Conservation (phyloP, 1,284 basidiomycete genomes). For the Cryptococcus sp. region DNA sequence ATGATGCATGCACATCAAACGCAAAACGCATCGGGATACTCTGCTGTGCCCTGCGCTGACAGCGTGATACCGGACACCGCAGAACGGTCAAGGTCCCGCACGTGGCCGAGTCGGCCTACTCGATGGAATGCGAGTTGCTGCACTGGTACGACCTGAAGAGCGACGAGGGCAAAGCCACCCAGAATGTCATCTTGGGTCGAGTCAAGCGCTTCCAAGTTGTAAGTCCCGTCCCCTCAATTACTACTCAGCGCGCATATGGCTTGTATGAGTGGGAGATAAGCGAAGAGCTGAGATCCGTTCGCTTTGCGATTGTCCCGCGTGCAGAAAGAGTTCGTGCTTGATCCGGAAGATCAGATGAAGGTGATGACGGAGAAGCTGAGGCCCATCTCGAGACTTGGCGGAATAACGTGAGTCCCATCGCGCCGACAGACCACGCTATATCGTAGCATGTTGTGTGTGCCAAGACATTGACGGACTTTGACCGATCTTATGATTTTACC, state of each 20-base stretch:
- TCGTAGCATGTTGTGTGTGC: too few species aligned
- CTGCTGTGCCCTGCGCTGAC: neutral
- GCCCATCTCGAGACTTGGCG: constrained; percentile 67
- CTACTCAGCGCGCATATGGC: too few species aligned
- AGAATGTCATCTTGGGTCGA: constrained; percentile 65
- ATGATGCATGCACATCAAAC: neutral
- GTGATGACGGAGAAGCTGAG: constrained; percentile 58
- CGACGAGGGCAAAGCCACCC: constrained; percentile 55
- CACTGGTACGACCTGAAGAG: constrained; percentile 62
- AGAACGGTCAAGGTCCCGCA: constrained; percentile 63
- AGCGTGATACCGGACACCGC: neutral
- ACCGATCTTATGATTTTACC: too few species aligned
- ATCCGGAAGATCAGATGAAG: constrained; percentile 56
- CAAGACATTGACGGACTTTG: too few species aligned
- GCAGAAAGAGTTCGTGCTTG: constrained; percentile 60
- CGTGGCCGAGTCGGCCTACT: constrained; percentile 70
- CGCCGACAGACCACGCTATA: too few species aligned
- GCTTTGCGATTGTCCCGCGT: constrained; percentile 31
- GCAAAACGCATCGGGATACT: too few species aligned
- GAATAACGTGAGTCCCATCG: constrained; percentile 58
- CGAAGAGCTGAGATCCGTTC: too few species aligned
- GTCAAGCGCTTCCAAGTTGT: constrained; percentile 66
- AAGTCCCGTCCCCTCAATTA: constrained; percentile 7
- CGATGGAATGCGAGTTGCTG: constrained; percentile 70
- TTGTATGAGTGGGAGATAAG: too few species aligned